A percentile compares a stretch with the other conserved stretches of the same genome.
Evolutionary conservation across 306 rosid genomes (phyloP).

Genomic region (Glycine tomentella): DNA sequence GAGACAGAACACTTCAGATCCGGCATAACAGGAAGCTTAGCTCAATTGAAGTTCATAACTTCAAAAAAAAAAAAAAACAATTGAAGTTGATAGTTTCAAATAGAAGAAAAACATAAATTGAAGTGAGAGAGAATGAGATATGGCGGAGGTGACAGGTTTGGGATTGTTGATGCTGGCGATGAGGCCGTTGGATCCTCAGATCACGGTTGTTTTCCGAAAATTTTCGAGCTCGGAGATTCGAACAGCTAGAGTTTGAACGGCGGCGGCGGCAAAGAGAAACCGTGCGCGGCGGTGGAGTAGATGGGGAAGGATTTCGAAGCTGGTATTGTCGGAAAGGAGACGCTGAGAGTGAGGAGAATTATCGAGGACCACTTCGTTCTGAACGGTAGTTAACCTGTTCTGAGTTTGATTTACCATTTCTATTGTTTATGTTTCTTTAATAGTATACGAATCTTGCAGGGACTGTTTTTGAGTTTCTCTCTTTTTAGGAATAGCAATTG

Average conservation of each 20-base stretch:
- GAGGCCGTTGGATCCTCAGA: conserved; percentile 68
- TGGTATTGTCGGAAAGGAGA: conserved; percentile 55
- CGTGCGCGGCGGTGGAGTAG: conserved; percentile 86
- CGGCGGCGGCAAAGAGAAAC: conserved; percentile 36
- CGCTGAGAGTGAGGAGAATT: conserved; percentile 68
- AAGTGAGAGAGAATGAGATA: conserved; percentile 52
- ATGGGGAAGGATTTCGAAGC: conserved; percentile 73
- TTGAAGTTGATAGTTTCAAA: background rate
- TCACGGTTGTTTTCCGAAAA: conserved; percentile 46
- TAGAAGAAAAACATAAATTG: background rate
- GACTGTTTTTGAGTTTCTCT: background rate
- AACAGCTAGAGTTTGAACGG: conserved; percentile 38
- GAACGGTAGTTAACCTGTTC: conserved; percentile 54
- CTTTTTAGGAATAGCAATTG: too few relatives aligned
- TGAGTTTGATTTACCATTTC: conserved; percentile 5
- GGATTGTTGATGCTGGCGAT: conserved; percentile 65
- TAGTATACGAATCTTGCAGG: background rate
- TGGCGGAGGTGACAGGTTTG: conserved; percentile 57
- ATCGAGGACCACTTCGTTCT: conserved; percentile 69
- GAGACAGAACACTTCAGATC: conserved; percentile 44
- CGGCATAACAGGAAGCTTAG: conserved; percentile 35
- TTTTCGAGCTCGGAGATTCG: conserved; percentile 37
- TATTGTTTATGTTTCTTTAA: background rate
- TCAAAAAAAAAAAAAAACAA: too few relatives aligned
- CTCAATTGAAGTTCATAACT: too few relatives aligned